Base-by-base conservation (phyloP, 371 early-diverging fungal species). In the Massospora cicadina region DNA sequence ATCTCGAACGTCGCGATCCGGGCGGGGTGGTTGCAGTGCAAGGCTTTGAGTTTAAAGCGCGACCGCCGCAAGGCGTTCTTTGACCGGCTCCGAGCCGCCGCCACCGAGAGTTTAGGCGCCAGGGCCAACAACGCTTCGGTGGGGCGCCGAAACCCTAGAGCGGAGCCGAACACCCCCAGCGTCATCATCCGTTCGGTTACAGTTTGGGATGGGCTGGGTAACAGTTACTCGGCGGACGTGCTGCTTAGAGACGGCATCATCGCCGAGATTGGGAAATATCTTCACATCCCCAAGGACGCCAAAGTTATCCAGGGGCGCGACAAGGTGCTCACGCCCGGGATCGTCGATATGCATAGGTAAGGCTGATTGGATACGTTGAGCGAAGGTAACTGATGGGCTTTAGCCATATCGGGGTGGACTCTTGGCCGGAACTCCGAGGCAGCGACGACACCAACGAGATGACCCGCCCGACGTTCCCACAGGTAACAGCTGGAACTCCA, bases 331-430 rank as follows among this genome's bases (percentile, higher is more conserved):
- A 87, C 88, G 5, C 91, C 91, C 12, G 89, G 91, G 58, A 74
- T 90, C 27, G 81, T 90, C 1, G 91, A 89, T 70, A 83, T 83
- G 87, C 87, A 90, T 72, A 79, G 79, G 83, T 84, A 75, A 67
- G 23, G n/a, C n/a, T n/a, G n/a, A n/a, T n/a, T n/a, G n/a, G 33
- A 23, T 32, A 23, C 13, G 26, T 64, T 21, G n/a, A 24, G 55
- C 23, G 0, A 2, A 24, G 13, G 13, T 59, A 54, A 32, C 27
- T 13, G n/a, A 53, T 33, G 26, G 60, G 26, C 29, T 25, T 43
- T 64, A 79, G 82, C n/a, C 83, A 81, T 72, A 75, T 81, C 68
- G 81, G 82, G 10, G 76, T 82, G 0, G 77, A 71, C 33, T 76
- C 79, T 12, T 81, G 83, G 74, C 86, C 85, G 21, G 73, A 66